These are phyloP conservation scores for Suillus fuscotomentosus DNA, from an alignment of 768 basidiomycete genomes.

Conservation along the genomic window DNA sequence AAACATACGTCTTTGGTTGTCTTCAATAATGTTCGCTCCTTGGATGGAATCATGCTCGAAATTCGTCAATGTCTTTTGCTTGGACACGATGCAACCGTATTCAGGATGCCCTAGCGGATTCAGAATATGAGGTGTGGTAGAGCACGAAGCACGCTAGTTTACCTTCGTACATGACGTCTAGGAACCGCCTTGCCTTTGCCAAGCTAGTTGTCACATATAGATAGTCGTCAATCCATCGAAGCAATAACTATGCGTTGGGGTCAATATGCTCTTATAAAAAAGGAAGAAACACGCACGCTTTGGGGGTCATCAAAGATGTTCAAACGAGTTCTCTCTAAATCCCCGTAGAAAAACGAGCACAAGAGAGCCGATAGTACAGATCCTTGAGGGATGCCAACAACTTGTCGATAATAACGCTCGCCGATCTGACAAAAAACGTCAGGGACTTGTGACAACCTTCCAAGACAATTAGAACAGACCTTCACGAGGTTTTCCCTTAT, in stretches of 20 bases:
- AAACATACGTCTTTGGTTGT: constrained; percentile 40
- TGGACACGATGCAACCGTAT: constrained; percentile 90
- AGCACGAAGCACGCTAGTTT: neutral
- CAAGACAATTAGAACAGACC: constrained; percentile 32
- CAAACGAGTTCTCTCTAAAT: constrained; percentile 65
- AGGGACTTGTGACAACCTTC: constrained; percentile 2
- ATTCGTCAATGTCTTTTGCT: constrained; percentile 86
- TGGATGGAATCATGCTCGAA: constrained; percentile 61
- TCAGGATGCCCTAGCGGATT: constrained; percentile 72
- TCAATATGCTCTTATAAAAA: neutral
- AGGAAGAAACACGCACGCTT: constrained; percentile 64
- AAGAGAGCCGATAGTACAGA: constrained; percentile 93
- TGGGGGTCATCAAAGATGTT: constrained; percentile 53
- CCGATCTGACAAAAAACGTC: constrained; percentile 60
- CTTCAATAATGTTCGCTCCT: constrained; percentile 52
- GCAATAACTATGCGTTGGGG: constrained; percentile 51
- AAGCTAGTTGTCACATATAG: constrained; percentile 76
- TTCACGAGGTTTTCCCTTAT: constrained; percentile 93
- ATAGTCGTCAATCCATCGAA: constrained; percentile 95
- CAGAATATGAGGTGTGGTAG: neutral
- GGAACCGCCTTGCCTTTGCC: constrained; percentile 61
- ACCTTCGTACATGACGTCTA: constrained; percentile 78
- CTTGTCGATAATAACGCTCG: constrained; percentile 77
- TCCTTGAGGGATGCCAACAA: constrained; percentile 96
- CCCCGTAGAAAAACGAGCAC: constrained; percentile 93